Conservation (phyloP, 202 grass and related monocot genomes). For the Cymbopogon flexuosus region DNA sequence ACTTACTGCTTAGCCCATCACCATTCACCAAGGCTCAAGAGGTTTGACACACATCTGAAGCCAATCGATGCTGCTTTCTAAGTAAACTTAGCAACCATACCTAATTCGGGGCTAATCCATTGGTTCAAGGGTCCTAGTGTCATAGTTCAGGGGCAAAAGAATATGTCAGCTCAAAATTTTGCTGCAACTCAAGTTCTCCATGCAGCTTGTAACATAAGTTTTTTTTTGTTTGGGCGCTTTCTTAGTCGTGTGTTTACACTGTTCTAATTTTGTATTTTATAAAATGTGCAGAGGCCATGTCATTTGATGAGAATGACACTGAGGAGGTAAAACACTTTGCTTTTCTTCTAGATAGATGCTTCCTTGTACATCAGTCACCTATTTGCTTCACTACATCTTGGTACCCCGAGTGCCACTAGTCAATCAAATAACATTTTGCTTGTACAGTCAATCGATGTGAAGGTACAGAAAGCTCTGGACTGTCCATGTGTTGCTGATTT, state of each 20-base stretch:
- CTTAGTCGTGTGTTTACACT: neutral
- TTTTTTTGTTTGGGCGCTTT: neutral
- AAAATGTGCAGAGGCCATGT: constrained; percentile 66
- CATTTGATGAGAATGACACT: constrained; percentile 38
- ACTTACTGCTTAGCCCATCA: neutral
- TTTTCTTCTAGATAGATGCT: constrained; percentile 5
- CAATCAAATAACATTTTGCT: constrained; percentile 30
- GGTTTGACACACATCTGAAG: neutral
- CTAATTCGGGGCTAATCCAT: neutral
- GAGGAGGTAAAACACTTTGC: constrained; percentile 54
- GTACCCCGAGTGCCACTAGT: neutral
- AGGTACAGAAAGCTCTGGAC: constrained; percentile 80
- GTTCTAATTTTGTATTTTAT: constrained; percentile 19
- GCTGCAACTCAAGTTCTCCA: neutral
- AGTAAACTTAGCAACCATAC: neutral
- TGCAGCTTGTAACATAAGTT: neutral
- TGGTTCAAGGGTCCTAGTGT: neutral
- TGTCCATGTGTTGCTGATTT: constrained; percentile 80
- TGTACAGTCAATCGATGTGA: constrained; percentile 70
- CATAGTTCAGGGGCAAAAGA: neutral
- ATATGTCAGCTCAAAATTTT: neutral
- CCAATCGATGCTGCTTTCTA: neutral
- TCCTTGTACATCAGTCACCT: constrained; percentile 6
- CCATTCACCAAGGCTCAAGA: neutral
- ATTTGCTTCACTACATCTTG: constrained; percentile 3